These are phyloP conservation scores for Coriaria nepalensis DNA, from an alignment of 306 rosid genomes.

Conservation along the genomic window DNA sequence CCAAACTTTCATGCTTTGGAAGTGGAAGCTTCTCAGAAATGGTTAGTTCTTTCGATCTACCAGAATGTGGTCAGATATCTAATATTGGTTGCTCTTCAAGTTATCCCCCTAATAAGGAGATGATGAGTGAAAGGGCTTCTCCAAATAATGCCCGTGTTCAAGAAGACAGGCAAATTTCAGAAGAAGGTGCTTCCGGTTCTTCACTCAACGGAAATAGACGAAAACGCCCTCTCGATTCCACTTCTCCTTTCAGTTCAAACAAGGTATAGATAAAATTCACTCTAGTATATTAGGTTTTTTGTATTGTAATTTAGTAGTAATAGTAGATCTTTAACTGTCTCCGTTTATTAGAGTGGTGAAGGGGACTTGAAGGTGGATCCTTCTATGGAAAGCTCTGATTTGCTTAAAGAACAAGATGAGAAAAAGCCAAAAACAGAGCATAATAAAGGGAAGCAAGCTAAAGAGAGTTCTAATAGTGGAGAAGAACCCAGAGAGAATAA, in stretches of 20 bases:
- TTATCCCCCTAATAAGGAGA: conserved; percentile 36
- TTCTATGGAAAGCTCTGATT: conserved; percentile 32
- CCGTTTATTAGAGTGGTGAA: conserved; percentile 43
- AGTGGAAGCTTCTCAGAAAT: conserved; percentile 69
- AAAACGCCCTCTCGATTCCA: conserved; percentile 46
- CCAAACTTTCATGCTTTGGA: conserved; percentile 55
- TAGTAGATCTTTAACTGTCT: conserved; percentile 11
- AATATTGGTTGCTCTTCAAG: conserved; percentile 35
- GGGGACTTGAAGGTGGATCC: conserved; percentile 36
- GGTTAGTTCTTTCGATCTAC: conserved; percentile 44
- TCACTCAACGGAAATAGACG: conserved; percentile 49
- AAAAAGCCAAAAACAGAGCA: conserved; percentile 50
- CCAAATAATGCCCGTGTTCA: conserved; percentile 31
- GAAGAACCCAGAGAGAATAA: conserved; percentile 50
- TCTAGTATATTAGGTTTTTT: background rate
- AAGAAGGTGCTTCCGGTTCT: conserved; percentile 30
- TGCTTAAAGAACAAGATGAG: conserved; percentile 38
- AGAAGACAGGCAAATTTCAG: conserved; percentile 32
- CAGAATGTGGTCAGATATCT: conserved; percentile 38
- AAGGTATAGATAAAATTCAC: conserved; percentile 32
- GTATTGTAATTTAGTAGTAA: background rate
- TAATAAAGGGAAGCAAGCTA: conserved; percentile 38
- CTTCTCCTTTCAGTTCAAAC: conserved; percentile 37
- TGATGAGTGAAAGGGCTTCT: conserved; percentile 22
- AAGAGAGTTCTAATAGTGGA: conserved; percentile 57